Conservation (phyloP, 352 stramenopile species). For the Pythium brachiatum region DNA sequence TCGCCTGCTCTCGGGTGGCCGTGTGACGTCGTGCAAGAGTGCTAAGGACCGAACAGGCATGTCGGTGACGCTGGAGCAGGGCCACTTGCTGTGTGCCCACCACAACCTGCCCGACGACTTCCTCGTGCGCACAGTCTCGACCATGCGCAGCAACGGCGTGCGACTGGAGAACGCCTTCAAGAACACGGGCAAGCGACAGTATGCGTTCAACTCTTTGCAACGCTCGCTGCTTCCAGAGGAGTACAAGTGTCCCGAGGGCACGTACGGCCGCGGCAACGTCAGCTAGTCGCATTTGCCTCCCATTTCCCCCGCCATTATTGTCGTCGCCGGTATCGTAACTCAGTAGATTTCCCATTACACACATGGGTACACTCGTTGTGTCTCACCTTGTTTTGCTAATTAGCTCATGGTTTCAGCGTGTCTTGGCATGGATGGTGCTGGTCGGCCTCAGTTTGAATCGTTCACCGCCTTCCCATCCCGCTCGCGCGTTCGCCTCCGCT, state of each 20-base stretch:
- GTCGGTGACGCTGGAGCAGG: constrained; percentile 95
- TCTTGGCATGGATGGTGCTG: neutral
- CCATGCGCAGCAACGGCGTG: constrained; percentile 82
- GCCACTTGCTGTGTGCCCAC: constrained; percentile 69
- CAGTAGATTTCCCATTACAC: constrained; percentile 3
- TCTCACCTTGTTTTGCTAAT: constrained; percentile 8
- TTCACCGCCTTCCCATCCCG: constrained; percentile 1
- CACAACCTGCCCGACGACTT: constrained; percentile 56
- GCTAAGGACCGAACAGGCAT: constrained; percentile 98
- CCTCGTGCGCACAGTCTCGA: constrained; percentile 62
- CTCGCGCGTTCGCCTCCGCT: neutral
- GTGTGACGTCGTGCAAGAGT: constrained; percentile 95
- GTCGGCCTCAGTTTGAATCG: constrained; percentile 19
- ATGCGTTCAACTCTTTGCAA: constrained; percentile 85
- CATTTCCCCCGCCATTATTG: neutral
- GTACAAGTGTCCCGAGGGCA: constrained; percentile 84
- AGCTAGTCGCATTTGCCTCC: constrained; percentile 29
- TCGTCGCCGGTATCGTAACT: constrained; percentile 3
- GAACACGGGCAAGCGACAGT: constrained; percentile 78
- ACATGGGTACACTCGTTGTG: neutral
- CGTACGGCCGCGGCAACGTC: constrained; percentile 74
- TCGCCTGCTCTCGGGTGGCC: constrained; percentile 78
- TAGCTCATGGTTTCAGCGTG: constrained; percentile 8
- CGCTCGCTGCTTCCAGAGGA: constrained; percentile 80
- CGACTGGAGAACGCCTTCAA: constrained; percentile 85